Evolutionary conservation across 371 early-diverging fungal species (phyloP), one percentile per base, ranked within the genome.

Genomic region (Mucor sp.): DNA sequence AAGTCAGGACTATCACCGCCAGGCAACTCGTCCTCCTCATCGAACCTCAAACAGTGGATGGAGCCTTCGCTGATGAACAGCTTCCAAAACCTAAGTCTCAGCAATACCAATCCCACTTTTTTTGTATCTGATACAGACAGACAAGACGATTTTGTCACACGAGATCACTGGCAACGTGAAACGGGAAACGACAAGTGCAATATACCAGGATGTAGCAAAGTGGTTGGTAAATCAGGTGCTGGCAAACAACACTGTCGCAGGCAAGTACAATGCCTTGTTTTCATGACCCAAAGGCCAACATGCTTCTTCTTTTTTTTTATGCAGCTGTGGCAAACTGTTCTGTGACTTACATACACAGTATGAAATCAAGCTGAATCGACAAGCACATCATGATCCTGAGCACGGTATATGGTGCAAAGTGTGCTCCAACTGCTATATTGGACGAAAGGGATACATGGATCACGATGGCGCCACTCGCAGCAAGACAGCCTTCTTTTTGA

Each of bases 401-500:
- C 66, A 81, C 50, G 96, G 96, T 23, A 64, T 82, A 6, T 90
- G 89, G 90, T 90, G 88, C 64, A 84, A 92, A 53, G 94, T 93
- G 17, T 95, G 96, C 74, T 77, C 83, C 48, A 69, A 72, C 14
- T 95, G 96, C 69, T 92, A 81, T 70, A 67, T 71, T 44, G 73
- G 70, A 15, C 74, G 87, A 57, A 82, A 88, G 21, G 86, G 89
- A 30, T 85, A 87, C 60, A 47, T 74, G 5, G 78, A 86, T 64
- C 61, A 72, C 35, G 33, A 41, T 8, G 76, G 81, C 44, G 82
- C 72, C 11, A 80, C 75, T 19, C 80, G 88, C 21, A 79, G 64
- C 27, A 75, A 75, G 53, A 89, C 91, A 7, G 74, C 78, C 0
- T 59, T 63, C 14, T 94, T 93, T 71, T 65, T 85, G 35, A 85